Evolutionary conservation across 768 basidiomycete genomes (phyloP).

Genomic region (Auricularia auricula-judae): DNA sequence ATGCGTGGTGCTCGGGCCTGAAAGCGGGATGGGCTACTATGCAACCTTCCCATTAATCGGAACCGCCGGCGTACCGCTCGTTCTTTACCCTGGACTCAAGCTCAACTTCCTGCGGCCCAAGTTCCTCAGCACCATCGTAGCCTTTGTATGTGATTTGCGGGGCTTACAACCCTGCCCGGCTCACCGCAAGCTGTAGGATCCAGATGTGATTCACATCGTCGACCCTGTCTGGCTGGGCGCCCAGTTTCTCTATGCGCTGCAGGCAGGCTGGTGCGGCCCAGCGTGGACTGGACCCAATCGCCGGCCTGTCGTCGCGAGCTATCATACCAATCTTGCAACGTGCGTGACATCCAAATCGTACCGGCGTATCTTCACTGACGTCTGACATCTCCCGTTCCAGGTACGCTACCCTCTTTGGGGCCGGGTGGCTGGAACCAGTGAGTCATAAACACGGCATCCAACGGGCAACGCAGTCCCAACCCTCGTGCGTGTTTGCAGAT

Average conservation of each 20-base stretch:
- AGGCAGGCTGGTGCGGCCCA: constrained; percentile 25
- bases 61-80: constrained; percentile 27
- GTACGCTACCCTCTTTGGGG: constrained; percentile 29
- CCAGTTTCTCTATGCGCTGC: constrained; percentile 28
- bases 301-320: constrained; percentile 23
- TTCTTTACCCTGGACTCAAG: constrained; percentile 24
- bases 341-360: constrained; percentile 9
- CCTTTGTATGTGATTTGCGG: constrained; percentile 15
- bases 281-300: constrained; percentile 4
- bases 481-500: constrained; percentile 10
- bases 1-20: constrained; percentile 31
- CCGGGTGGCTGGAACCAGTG: constrained; percentile 22
- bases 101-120: constrained; percentile 32
- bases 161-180: background rate
- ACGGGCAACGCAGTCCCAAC: background rate
- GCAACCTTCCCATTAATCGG: constrained; percentile 27
- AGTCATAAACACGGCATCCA: background rate
- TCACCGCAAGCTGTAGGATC: constrained; percentile 10
- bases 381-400: constrained; percentile 6
- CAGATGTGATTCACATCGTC: constrained; percentile 33
- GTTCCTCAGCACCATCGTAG: constrained; percentile 23
- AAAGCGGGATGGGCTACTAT: constrained; percentile 20
- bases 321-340: constrained; percentile 28
- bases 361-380: background rate
- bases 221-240: constrained; percentile 38